Evolutionary conservation across 805 yeast species (phyloP), one percentile per base, ranked within the genome.

Genomic region (Wickerhamomyces hampshirensis): DNA sequence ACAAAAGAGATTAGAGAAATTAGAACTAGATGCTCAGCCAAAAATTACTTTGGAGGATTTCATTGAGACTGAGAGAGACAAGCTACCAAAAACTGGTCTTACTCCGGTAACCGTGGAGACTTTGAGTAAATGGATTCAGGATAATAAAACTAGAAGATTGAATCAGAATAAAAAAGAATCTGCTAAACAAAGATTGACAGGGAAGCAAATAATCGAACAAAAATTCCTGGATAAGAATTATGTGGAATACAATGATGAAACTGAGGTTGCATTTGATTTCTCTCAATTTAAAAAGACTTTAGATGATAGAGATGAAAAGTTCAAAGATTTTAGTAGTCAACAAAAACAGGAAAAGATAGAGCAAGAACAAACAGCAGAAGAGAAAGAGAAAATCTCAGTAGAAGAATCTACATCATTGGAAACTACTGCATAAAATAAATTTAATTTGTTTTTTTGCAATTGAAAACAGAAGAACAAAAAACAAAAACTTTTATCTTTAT

Each of bases 31-130:
- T 36, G 69, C 75, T 37, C 86, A 84, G 53, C 96, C 95, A 37
- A 82, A 83, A 69, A 84, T 94, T 53, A 86, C 98, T 1, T 69
- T 93, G 53, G 99, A 93, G 63, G 98, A 94, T 44, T 93, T 93
- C 59, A 75, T 93, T 47, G 98, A 94, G 59, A 78, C 91, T 39
- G 98, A 89, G 64, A 81, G 97, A 65, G 82, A 77, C 44, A 80
- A 78, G 58, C 68, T 93, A 56, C 95, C 94, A 52, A 71, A 69
- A 44, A 42, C 70, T 11, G 73, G 73, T 32, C 69, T 84, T 55
- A 91, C 97, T 1, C 97, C 97, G 23, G 87, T 94, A 44, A 89
- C 94, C 1, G 65, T 77, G 18, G 88, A 82, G 40, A 60, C 89
- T 12, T 93, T 93, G 59, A 71, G 71, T 23, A 73, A 73, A 53